These are phyloP conservation scores for Neonectria magnoliae DNA, from an alignment of 2,329 filamentous ascomycete species.

Conservation along the genomic window DNA sequence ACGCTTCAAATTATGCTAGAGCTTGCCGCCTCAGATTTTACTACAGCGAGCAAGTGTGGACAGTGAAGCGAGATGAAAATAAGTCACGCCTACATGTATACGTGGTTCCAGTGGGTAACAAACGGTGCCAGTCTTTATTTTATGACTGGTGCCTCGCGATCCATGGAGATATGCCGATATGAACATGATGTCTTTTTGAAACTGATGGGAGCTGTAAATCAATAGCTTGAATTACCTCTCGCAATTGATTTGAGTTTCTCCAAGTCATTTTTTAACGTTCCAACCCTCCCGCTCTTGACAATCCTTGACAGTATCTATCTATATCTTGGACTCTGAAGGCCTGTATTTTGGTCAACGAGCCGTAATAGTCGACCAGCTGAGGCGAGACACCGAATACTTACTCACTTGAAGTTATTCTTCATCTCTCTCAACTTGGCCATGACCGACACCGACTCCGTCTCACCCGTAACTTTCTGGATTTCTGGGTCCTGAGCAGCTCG, in stretches of 20 bases:
- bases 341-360: slow-evolving; percentile 23
- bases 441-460: slow-evolving; percentile 82
- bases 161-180: slow-evolving; percentile 49
- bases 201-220: background rate
- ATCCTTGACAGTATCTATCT: background rate
- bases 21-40: slow-evolving; percentile 65
- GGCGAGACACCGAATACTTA: slow-evolving; percentile 42
- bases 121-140: slow-evolving; percentile 40
- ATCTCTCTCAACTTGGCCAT: slow-evolving; percentile 88
- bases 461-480: slow-evolving; percentile 85
- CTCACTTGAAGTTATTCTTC: slow-evolving; percentile 82
- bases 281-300: background rate
- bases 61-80: slow-evolving; percentile 72
- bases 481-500: slow-evolving; percentile 71
- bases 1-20: slow-evolving; percentile 73
- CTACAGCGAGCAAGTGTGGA: slow-evolving; percentile 74
- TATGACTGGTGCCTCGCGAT: slow-evolving; percentile 45
- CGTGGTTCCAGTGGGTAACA: slow-evolving; percentile 46
- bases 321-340: slow-evolving; percentile 47
- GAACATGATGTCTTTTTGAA: background rate
- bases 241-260: background rate
- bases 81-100: slow-evolving; percentile 36
- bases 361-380: background rate
- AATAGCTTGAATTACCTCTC: slow-evolving; percentile 25
- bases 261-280: background rate